Conservation (phyloP, 176 grass and related monocot species). For the Eragrostis nindensis region DNA sequence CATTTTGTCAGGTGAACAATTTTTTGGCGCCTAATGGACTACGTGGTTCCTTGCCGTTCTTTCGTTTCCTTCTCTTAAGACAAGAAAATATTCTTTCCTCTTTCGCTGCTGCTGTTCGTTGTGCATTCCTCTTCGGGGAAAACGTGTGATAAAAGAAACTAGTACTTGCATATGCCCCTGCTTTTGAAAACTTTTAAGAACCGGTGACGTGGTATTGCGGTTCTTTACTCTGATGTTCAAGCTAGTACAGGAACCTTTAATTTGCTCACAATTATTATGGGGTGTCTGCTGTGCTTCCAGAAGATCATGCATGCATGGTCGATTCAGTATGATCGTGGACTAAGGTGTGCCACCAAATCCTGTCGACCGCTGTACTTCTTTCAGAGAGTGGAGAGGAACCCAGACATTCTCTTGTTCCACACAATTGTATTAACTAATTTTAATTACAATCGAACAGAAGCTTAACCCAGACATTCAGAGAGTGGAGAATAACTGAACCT, state of each 20-base stretch:
- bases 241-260: slow-evolving; percentile 10
- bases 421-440: background rate
- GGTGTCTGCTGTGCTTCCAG: slow-evolving; percentile 15
- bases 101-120: slow-evolving; percentile 1
- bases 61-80: slow-evolving; percentile 30
- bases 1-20: slow-evolving; percentile 20
- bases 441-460: too few species aligned
- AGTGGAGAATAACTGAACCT: too few species aligned
- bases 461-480: too few species aligned
- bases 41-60: slow-evolving; percentile 59
- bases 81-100: slow-evolving; percentile 25
- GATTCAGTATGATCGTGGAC: slow-evolving; percentile 42
- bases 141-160: slow-evolving; percentile 9
- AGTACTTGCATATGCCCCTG: background rate
- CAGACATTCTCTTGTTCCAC: background rate
- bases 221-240: background rate
- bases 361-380: slow-evolving; percentile 25
- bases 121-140: slow-evolving; percentile 8
- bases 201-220: background rate
- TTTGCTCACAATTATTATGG: slow-evolving; percentile 4
- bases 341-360: slow-evolving; percentile 39
- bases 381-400: background rate
- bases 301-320: slow-evolving; percentile 35
- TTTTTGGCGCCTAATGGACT: slow-evolving; percentile 23
- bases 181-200: slow-evolving; percentile 15